A percentile compares a stretch with the other conserved stretches of the same genome.
phyloP scores from a whole-genome alignment of 805 yeast species.

The Zygotorulaspora danielsina region DNA sequence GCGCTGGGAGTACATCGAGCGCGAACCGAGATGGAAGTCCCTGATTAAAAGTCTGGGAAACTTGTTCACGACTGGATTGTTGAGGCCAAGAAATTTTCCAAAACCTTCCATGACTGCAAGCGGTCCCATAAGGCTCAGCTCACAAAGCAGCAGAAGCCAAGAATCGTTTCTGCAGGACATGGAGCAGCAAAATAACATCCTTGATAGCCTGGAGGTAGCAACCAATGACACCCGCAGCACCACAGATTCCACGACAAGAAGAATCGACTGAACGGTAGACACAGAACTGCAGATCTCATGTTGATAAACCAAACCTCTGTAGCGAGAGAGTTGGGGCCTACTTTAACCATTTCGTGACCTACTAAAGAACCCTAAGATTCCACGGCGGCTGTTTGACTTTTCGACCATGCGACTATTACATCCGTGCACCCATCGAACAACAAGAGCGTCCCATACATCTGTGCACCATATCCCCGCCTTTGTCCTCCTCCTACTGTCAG shows the following conservation, averaged over 20 bases:
- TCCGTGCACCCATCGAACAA: background rate
- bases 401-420: background rate
- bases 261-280: conserved; percentile 2
- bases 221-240: conserved; percentile 16
- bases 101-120: background rate
- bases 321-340: too few species aligned
- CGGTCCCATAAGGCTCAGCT: conserved; percentile 15
- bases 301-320: too few species aligned
- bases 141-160: conserved; percentile 18
- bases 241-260: conserved; percentile 11
- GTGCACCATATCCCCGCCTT: too few species aligned
- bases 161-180: conserved; percentile 37
- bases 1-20: conserved; percentile 30
- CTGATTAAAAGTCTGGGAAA: conserved; percentile 5
- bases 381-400: too few species aligned
- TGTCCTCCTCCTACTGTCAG: too few species aligned
- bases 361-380: too few species aligned
- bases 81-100: conserved; percentile 3
- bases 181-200: conserved; percentile 40
- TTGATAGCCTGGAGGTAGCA: conserved; percentile 37
- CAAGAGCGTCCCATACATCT: too few species aligned
- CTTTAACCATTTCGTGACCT: too few species aligned
- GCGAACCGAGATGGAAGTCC: conserved; percentile 16
- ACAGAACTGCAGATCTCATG: too few species aligned
- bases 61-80: background rate